Conservation (phyloP, 164 flowering plant genomes). For the Akebia trifoliata region DNA sequence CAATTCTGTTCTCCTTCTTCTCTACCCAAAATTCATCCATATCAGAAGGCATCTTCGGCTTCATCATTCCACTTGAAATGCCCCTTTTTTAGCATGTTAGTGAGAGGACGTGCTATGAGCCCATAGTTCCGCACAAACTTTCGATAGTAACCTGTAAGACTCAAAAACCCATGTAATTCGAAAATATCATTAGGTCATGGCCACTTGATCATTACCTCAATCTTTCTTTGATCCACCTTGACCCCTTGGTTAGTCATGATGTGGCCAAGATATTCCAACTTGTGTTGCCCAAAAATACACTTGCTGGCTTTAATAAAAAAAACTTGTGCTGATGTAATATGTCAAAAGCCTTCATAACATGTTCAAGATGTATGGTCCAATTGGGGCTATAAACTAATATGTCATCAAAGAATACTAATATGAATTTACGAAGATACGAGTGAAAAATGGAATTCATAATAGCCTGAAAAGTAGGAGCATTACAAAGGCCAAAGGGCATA, state of each 20-base stretch:
- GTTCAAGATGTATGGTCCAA: neutral
- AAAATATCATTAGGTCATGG: neutral
- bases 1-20: too few relatives aligned
- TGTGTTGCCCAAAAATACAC: neutral
- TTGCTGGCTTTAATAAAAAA: neutral
- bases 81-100: neutral
- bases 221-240: neutral
- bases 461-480: neutral
- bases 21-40: too few relatives aligned
- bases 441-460: neutral
- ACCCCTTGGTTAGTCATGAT: neutral
- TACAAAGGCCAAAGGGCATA: neutral
- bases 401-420: neutral
- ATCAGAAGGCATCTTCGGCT: neutral
- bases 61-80: neutral
- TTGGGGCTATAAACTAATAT: neutral
- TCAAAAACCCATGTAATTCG: neutral
- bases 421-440: neutral
- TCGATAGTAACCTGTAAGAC: neutral
- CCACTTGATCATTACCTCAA: neutral
- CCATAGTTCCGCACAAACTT: neutral
- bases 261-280: neutral
- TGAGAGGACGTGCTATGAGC: slow-evolving; percentile 1
- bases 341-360: neutral
- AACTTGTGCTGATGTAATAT: neutral